These are phyloP conservation scores for Dictyostelium citrinum DNA, from an alignment of 78 protist species.

Conservation along the genomic window DNA sequence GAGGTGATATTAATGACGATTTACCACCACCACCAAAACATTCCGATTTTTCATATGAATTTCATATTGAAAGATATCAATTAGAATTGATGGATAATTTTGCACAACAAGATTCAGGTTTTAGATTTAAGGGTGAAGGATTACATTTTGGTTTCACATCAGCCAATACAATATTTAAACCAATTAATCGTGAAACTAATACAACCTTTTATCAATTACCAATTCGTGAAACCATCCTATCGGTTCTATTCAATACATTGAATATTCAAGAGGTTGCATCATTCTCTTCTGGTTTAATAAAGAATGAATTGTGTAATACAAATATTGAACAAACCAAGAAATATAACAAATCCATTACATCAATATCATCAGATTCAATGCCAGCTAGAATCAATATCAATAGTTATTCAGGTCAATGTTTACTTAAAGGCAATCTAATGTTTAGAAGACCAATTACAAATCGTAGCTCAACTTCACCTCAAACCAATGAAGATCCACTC, in stretches of 20 bases:
- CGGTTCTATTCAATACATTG: constrained; percentile 22
- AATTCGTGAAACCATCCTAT: constrained; percentile 51
- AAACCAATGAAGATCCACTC: constrained; percentile 29
- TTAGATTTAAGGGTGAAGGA: constrained; percentile 53
- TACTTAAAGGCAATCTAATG: constrained; percentile 60
- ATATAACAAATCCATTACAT: constrained; percentile 49
- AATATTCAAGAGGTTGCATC: constrained; percentile 8
- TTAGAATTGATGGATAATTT: constrained; percentile 44
- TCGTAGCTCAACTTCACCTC: not conserved
- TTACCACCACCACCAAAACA: constrained; percentile 16
- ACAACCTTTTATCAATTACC: constrained; percentile 10
- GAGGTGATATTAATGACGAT: not conserved
- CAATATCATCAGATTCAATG: constrained; percentile 52
- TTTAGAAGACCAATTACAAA: constrained; percentile 57
- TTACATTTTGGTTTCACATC: constrained; percentile 68
- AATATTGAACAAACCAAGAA: not conserved
- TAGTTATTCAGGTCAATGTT: constrained; percentile 47
- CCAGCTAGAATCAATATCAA: constrained; percentile 42
- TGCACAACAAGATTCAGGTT: constrained; percentile 26
- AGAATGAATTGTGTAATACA: not conserved
- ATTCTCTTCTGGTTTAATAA: not conserved
- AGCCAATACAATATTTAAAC: constrained; percentile 33
- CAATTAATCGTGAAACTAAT: constrained; percentile 24
- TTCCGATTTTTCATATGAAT: constrained; percentile 45
- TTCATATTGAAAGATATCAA: constrained; percentile 52